phyloP scores from a whole-genome alignment of 2,329 filamentous ascomycete genomes.

The Metarhizium rileyi region DNA sequence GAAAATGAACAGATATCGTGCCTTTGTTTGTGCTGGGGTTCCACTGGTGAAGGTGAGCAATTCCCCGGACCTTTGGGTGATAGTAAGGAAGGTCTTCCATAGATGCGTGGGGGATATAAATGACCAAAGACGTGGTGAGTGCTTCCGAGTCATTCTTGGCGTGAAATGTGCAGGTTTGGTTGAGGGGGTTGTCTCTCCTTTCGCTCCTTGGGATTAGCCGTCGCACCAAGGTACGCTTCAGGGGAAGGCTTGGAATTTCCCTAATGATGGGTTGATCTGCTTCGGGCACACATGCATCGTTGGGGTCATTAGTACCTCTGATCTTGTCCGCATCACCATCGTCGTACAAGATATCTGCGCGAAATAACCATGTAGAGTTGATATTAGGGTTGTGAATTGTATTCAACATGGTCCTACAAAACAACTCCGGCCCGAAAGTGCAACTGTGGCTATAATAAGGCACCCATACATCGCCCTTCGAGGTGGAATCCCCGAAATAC shows the following conservation, averaged over 20 bases:
- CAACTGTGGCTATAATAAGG: slow-evolving; percentile 48
- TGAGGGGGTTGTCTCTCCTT: slow-evolving; percentile 60
- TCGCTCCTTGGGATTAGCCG: slow-evolving; percentile 75
- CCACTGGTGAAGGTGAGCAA: slow-evolving; percentile 70
- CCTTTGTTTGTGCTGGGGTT: slow-evolving; percentile 31
- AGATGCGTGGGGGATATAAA: slow-evolving; percentile 68
- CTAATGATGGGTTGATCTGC: slow-evolving; percentile 6
- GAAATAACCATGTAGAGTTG: slow-evolving; percentile 67
- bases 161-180: slow-evolving; percentile 78
- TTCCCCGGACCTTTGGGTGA: slow-evolving; percentile 64
- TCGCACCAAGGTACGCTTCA: slow-evolving; percentile 60
- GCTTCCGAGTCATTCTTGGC: slow-evolving; percentile 16
- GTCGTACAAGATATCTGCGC: slow-evolving; percentile 59
- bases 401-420: slow-evolving; percentile 60
- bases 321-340: slow-evolving; percentile 12
- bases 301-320: not conserved
- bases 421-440: slow-evolving; percentile 53
- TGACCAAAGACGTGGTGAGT: slow-evolving; percentile 33
- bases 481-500: slow-evolving; percentile 17
- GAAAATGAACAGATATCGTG: slow-evolving; percentile 50
- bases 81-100: slow-evolving; percentile 70
- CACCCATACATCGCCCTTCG: slow-evolving; percentile 30
- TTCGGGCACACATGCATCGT: not conserved
- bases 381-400: slow-evolving; percentile 71
- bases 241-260: slow-evolving; percentile 18